phyloP scores from a whole-genome alignment of 2,329 filamentous ascomycete genomes.

The Fusarium pilosicola region DNA sequence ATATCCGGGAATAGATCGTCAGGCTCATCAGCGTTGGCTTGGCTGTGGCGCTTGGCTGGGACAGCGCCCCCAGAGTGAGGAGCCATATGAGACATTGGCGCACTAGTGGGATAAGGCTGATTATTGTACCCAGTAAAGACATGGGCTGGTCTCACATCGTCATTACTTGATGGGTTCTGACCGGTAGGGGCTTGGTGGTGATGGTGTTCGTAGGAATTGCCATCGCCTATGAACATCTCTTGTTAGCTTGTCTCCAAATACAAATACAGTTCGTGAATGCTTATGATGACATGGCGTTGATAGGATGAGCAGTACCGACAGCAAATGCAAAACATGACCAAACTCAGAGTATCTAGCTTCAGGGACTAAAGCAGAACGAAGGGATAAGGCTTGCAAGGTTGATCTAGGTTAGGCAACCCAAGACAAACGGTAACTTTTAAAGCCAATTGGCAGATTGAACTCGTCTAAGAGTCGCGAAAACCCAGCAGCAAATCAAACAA shows the following conservation, averaged over 20 bases:
- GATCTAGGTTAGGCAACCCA: constrained; percentile 32
- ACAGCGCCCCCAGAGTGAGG: constrained; percentile 51
- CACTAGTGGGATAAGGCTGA: constrained; percentile 66
- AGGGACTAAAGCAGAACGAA: constrained; percentile 33
- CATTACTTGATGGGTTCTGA: constrained; percentile 57
- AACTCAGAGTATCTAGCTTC: constrained; percentile 25
- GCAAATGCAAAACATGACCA: constrained; percentile 27
- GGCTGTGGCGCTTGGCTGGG: constrained; percentile 50
- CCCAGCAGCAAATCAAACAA: constrained; percentile 48
- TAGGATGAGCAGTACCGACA: constrained; percentile 11
- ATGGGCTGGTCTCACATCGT: constrained; percentile 78
- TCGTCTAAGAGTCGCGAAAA: constrained; percentile 50
- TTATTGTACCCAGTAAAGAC: constrained; percentile 76
- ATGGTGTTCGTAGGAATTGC: constrained; percentile 72
- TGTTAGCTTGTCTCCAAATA: constrained; percentile 43
- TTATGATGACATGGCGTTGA: constrained; percentile 12
- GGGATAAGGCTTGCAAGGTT: constrained; percentile 11
- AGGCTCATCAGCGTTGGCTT: constrained; percentile 66
- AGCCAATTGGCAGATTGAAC: constrained; percentile 50
- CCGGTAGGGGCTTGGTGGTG: constrained; percentile 71
- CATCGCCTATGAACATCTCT: constrained; percentile 61
- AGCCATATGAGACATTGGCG: constrained; percentile 72
- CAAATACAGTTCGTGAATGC: constrained; percentile 13
- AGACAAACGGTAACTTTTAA: constrained; percentile 46
- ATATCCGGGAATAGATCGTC: constrained; percentile 86